Percentiles rank a stretch among this genome's conserved stretches.
Conservation (phyloP, 2,329 filamentous ascomycete species). For the Verticillium klebahnii region DNA sequence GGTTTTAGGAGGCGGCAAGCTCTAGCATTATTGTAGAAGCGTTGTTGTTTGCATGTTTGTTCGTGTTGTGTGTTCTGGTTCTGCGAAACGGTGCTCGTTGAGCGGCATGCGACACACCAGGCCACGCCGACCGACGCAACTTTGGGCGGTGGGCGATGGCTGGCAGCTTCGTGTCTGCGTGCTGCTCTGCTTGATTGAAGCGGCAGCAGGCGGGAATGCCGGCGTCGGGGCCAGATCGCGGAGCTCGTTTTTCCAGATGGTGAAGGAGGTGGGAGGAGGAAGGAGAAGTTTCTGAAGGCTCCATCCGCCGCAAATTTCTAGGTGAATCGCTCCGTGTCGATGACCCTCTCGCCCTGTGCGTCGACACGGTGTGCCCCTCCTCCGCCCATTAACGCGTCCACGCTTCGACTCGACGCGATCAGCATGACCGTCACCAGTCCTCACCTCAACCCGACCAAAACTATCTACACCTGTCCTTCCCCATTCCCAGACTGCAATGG, state of each 20-base stretch:
- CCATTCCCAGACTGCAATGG: slow-evolving; percentile 2
- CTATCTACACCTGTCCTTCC: background rate
- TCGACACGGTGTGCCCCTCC: background rate
- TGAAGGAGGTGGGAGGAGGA: background rate
- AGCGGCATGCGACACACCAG: no score
- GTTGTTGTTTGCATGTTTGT: background rate
- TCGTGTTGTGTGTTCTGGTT: background rate
- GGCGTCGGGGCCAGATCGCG: slow-evolving; percentile 30
- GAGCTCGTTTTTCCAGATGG: slow-evolving; percentile 34
- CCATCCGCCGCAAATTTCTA: background rate
- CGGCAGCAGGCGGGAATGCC: background rate
- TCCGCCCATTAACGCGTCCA: slow-evolving; percentile 12
- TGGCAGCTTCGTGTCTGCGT: background rate
- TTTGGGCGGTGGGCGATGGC: background rate
- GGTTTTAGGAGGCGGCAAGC: slow-evolving; percentile 52
- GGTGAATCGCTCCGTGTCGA: background rate
- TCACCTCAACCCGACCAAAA: background rate
- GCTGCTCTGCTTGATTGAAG: background rate
- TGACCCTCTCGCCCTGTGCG: background rate
- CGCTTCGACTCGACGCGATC: background rate
- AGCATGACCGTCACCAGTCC: background rate
- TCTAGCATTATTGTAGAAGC: slow-evolving; percentile 60
- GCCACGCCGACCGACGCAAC: background rate
- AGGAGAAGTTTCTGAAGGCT: background rate
- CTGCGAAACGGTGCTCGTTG: background rate